Evolutionary conservation across 306 rosid species (phyloP).

Genomic region (Prunus kanzakura): DNA sequence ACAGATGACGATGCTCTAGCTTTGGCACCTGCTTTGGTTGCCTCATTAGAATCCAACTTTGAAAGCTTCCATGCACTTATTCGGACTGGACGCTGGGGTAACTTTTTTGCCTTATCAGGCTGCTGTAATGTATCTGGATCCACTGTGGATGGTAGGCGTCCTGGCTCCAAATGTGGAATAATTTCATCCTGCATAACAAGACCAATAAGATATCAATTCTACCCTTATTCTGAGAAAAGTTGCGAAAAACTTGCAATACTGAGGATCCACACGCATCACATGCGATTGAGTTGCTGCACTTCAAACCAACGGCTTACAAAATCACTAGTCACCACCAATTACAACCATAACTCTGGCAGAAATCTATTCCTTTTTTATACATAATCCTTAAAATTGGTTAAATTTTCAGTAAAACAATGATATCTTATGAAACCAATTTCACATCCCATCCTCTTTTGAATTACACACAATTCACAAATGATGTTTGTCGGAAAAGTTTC

Average conservation of each 20-base stretch:
- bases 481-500: too few species aligned
- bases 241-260: background rate
- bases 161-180: constrained; percentile 83
- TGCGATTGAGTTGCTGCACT: background rate
- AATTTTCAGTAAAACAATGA: background rate
- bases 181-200: constrained; percentile 64
- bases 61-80: constrained; percentile 90
- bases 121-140: constrained; percentile 72
- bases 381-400: background rate
- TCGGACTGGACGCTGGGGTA: constrained; percentile 56
- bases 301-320: background rate
- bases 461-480: background rate
- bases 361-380: background rate
- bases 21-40: constrained; percentile 68
- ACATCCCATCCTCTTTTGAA: background rate
- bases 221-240: background rate
- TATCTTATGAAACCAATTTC: background rate
- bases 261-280: background rate
- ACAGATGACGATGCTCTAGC: constrained; percentile 93
- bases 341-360: background rate
- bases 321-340: background rate
- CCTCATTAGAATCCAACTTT: constrained; percentile 72
- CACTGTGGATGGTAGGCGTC: constrained; percentile 75
- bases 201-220: constrained; percentile 14
- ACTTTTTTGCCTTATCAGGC: constrained; percentile 51